Conservation (phyloP, 805 yeast species). For the Torulaspora franciscae region DNA sequence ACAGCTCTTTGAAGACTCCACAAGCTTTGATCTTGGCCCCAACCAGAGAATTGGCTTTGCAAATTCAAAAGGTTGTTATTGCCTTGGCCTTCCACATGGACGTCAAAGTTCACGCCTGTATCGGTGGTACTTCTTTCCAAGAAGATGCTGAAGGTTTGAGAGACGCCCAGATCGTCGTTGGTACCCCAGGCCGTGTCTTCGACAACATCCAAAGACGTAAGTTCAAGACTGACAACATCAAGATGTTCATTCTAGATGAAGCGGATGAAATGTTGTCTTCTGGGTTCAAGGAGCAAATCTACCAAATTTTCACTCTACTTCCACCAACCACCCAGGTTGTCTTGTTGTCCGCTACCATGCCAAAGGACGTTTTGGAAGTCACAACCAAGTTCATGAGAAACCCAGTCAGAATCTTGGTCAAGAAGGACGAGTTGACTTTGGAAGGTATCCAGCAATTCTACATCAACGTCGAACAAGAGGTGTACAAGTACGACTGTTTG, state of each 20-base stretch:
- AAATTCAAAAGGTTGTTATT: slow-evolving; percentile 89
- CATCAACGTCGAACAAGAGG: slow-evolving; percentile 86
- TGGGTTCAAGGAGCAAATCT: slow-evolving; percentile 94
- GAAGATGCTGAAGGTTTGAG: slow-evolving; percentile 83
- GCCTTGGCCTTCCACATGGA: slow-evolving; percentile 89
- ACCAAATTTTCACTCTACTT: slow-evolving; percentile 78
- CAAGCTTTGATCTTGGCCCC: slow-evolving; percentile 96
- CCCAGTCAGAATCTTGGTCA: slow-evolving; percentile 90
- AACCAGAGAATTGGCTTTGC: slow-evolving; percentile 94
- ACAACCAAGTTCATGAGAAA: slow-evolving; percentile 88
- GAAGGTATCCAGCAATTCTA: slow-evolving; percentile 93
- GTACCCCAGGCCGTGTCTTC: slow-evolving; percentile 96
- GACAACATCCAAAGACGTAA: slow-evolving; percentile 92
- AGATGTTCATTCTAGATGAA: slow-evolving; percentile 95
- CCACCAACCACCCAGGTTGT: slow-evolving; percentile 90
- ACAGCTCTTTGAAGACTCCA: slow-evolving; percentile 63
- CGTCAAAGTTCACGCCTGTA: slow-evolving; percentile 90
- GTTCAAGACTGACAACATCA: slow-evolving; percentile 75
- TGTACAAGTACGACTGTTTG: slow-evolving; percentile 89
- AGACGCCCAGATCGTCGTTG: slow-evolving; percentile 87
- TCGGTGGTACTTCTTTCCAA: slow-evolving; percentile 90
- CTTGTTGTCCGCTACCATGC: slow-evolving; percentile 90
- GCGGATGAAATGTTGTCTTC: slow-evolving; percentile 89
- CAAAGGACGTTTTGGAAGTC: slow-evolving; percentile 85
- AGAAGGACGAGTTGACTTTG: slow-evolving; percentile 87